A percentile compares a stretch with the other conserved stretches of the same genome.
phyloP scores from a whole-genome alignment of 495 filamentous ascomycete species.

The Eremomyces bilateralis region DNA sequence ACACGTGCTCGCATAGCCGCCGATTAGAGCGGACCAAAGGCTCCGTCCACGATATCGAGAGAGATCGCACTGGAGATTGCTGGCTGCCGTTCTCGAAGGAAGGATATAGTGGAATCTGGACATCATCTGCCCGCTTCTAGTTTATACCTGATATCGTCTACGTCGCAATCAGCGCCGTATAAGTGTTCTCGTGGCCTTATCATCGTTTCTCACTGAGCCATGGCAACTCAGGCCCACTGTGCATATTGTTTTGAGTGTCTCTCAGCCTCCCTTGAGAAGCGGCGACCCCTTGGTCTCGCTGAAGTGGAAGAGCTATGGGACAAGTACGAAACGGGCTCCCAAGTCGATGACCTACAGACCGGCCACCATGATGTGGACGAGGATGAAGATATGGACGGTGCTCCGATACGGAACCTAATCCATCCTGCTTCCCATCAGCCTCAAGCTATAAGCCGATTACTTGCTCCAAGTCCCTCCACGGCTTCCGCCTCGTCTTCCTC shows the following conservation, averaged over 20 bases:
- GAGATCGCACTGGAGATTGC: no score
- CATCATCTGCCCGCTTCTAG: no score
- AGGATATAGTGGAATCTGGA: no score
- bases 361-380: constrained; percentile 11
- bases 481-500: constrained; percentile 25
- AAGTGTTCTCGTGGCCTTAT: no score
- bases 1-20: no score
- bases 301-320: constrained; percentile 56
- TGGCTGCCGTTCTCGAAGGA: no score
- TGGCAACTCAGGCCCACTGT: constrained; percentile 72
- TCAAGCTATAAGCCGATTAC: constrained; percentile 16
- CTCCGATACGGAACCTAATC: neutral
- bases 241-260: constrained; percentile 83
- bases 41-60: no score
- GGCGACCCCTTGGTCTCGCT: constrained; percentile 32
- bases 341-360: constrained; percentile 15
- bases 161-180: no score
- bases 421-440: constrained; percentile 7
- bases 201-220: no score
- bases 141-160: no score
- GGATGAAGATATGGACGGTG: constrained; percentile 15
- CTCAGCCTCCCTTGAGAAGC: constrained; percentile 36
- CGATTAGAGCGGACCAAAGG: no score
- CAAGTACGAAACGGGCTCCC: constrained; percentile 24
- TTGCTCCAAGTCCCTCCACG: constrained; percentile 16